Evolutionary conservation across 805 yeast genomes (phyloP).

Genomic region (Jamesozyma spencerorum): DNA sequence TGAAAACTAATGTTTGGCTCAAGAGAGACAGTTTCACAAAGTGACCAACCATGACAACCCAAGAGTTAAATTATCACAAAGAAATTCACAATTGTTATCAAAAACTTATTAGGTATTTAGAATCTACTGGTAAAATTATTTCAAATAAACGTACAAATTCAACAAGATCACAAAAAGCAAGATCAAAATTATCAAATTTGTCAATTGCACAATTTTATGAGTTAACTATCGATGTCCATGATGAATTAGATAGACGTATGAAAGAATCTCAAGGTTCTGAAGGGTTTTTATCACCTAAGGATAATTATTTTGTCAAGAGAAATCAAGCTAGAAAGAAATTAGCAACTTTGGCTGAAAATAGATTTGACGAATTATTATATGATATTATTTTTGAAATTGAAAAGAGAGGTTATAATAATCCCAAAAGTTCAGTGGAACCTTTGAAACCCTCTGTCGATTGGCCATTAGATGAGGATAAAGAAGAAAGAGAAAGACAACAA

Average conservation of each 20-base stretch:
- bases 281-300: slow-evolving; percentile 55
- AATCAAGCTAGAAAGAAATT: slow-evolving; percentile 90
- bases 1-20: too few relatives aligned
- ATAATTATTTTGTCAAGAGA: slow-evolving; percentile 39
- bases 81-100: slow-evolving; percentile 3
- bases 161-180: slow-evolving; percentile 62
- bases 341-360: slow-evolving; percentile 64
- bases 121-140: not conserved
- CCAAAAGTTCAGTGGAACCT: too few relatives aligned
- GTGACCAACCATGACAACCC: not conserved
- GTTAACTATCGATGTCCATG: slow-evolving; percentile 87
- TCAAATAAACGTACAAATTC: slow-evolving; percentile 22
- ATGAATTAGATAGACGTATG: slow-evolving; percentile 76
- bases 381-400: slow-evolving; percentile 84
- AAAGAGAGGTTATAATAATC: slow-evolving; percentile 42
- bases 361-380: slow-evolving; percentile 82
- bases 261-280: slow-evolving; percentile 31
- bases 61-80: slow-evolving; percentile 1
- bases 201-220: slow-evolving; percentile 78
- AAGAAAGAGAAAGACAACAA: slow-evolving; percentile 2
- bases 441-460: slow-evolving; percentile 77
- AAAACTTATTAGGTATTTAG: slow-evolving; percentile 2
- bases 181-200: slow-evolving; percentile 74
- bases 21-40: too few relatives aligned
- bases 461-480: slow-evolving; percentile 70